phyloP scores from a whole-genome alignment of 2,329 filamentous ascomycete species.

The Pseudogymnoascus sp. region DNA sequence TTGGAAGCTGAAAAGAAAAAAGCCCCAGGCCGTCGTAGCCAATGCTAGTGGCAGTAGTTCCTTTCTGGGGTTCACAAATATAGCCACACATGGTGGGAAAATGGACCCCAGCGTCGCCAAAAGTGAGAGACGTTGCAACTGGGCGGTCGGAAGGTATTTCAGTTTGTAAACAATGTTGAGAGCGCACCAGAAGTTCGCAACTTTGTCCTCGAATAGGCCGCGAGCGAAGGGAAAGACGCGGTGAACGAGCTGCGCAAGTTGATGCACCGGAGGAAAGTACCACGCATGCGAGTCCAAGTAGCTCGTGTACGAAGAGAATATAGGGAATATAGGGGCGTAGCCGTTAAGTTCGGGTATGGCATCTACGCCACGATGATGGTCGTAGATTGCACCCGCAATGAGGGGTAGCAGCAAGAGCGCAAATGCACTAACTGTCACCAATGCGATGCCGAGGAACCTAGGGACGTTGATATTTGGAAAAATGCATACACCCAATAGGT shows the following conservation, averaged over 20 bases:
- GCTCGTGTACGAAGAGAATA: constrained; percentile 49
- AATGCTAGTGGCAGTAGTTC: constrained; percentile 72
- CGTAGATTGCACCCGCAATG: constrained; percentile 60
- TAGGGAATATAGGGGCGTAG: constrained; percentile 53
- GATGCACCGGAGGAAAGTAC: constrained; percentile 68
- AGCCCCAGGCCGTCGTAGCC: constrained; percentile 83
- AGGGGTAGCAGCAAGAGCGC: constrained; percentile 68
- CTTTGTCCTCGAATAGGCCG: constrained; percentile 97
- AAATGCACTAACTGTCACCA: constrained; percentile 67
- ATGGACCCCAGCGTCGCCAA: constrained; percentile 68
- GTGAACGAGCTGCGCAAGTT: constrained; percentile 75
- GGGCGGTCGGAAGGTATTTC: constrained; percentile 57
- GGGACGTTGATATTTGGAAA: constrained; percentile 60
- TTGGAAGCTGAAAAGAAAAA: constrained; percentile 96
- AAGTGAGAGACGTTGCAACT: constrained; percentile 71
- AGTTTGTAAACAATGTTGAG: constrained; percentile 87
- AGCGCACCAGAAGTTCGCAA: constrained; percentile 96
- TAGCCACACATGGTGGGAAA: constrained; percentile 65
- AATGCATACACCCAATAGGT: constrained; percentile 79
- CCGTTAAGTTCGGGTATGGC: constrained; percentile 48
- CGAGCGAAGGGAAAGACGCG: constrained; percentile 93
- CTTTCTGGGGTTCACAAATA: constrained; percentile 71
- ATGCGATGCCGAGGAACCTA: constrained; percentile 65
- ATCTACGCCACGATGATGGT: constrained; percentile 56
- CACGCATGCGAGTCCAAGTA: constrained; percentile 55